phyloP scores from a whole-genome alignment of 805 yeast species.

The Clavispora vitiphila region DNA sequence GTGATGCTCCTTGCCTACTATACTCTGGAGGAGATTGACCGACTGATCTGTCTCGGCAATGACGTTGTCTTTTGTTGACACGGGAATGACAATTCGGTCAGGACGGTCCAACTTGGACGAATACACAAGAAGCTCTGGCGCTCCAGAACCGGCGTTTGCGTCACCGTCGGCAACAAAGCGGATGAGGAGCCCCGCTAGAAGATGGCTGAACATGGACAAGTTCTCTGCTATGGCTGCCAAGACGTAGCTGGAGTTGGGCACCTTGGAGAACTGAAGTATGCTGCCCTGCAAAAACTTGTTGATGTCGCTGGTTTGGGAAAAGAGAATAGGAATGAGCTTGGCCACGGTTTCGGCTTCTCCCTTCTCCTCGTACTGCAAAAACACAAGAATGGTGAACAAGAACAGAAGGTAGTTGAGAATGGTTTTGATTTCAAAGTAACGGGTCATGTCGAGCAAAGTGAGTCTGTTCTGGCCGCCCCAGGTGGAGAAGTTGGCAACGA shows the following conservation, averaged over 20 bases:
- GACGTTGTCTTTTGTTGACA: constrained; percentile 9
- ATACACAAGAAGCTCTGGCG: not conserved
- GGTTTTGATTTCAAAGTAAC: constrained; percentile 9
- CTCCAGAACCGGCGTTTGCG: not conserved
- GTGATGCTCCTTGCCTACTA: constrained; percentile 3
- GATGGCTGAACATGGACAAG: constrained; percentile 26
- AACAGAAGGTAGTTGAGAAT: constrained; percentile 26
- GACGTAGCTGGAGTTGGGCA: constrained; percentile 16
- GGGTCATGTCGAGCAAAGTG: constrained; percentile 6
- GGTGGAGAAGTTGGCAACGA: constrained; percentile 21
- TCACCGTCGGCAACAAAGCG: constrained; percentile 16
- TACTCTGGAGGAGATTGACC: constrained; percentile 7
- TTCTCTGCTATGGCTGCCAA: constrained; percentile 24
- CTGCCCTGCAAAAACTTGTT: constrained; percentile 10
- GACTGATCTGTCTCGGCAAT: constrained; percentile 13
- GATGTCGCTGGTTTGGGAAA: constrained; percentile 13
- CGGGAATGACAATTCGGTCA: constrained; percentile 4
- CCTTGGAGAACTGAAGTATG: constrained; percentile 5
- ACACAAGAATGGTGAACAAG: constrained; percentile 24
- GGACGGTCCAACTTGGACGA: not conserved
- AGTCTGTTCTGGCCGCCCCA: constrained; percentile 21
- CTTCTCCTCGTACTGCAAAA: constrained; percentile 34
- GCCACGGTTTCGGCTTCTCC: constrained; percentile 11
- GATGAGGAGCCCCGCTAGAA: constrained; percentile 28
- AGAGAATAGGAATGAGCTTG: constrained; percentile 14